Percentiles rank a stretch among this genome's conserved stretches.
phyloP scores from a whole-genome alignment of 139 green algal genomes.

The Chlorella sp. region DNA sequence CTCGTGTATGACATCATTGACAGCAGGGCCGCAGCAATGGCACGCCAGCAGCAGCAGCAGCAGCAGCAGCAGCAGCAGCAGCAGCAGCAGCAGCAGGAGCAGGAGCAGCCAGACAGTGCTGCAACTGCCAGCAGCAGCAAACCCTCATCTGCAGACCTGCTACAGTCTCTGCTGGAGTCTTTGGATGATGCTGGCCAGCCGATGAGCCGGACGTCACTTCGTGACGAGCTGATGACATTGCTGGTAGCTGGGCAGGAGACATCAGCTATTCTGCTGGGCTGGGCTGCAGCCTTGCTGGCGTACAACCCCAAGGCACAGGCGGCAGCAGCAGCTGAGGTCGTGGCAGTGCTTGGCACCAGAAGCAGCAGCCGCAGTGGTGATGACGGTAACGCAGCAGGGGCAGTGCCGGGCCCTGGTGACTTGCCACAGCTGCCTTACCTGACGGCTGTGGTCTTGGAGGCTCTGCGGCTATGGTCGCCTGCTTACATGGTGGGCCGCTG shows the following conservation, averaged over 20 bases:
- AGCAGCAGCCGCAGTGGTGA: too few relatives aligned
- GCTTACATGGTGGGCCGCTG: constrained; percentile 37
- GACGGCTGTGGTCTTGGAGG: constrained; percentile 72
- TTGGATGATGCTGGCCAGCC: constrained; percentile 51
- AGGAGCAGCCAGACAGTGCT: not conserved
- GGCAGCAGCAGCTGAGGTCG: constrained; percentile 33
- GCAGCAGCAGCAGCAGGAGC: too few relatives aligned
- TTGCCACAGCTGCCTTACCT: constrained; percentile 38
- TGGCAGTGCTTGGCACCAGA: constrained; percentile 15
- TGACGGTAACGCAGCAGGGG: too few relatives aligned
- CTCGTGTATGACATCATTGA: not conserved
- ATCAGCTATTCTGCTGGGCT: constrained; percentile 76
- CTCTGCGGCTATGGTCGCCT: constrained; percentile 73
- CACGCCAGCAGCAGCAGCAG: too few relatives aligned
- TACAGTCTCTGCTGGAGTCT: constrained; percentile 59
- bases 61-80: too few relatives aligned
- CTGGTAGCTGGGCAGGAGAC: constrained; percentile 86
- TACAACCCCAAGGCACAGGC: constrained; percentile 44
- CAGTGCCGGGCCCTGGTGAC: constrained; percentile 14
- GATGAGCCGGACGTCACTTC: constrained; percentile 59
- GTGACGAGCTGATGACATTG: constrained; percentile 84
- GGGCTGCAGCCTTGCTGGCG: constrained; percentile 65
- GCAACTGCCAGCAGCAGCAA: not conserved
- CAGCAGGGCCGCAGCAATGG: too few relatives aligned
- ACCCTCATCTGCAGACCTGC: constrained; percentile 40